Evolutionary conservation across 2,329 filamentous ascomycete species (phyloP).

Genomic region (Aspergillus viridinutans): DNA sequence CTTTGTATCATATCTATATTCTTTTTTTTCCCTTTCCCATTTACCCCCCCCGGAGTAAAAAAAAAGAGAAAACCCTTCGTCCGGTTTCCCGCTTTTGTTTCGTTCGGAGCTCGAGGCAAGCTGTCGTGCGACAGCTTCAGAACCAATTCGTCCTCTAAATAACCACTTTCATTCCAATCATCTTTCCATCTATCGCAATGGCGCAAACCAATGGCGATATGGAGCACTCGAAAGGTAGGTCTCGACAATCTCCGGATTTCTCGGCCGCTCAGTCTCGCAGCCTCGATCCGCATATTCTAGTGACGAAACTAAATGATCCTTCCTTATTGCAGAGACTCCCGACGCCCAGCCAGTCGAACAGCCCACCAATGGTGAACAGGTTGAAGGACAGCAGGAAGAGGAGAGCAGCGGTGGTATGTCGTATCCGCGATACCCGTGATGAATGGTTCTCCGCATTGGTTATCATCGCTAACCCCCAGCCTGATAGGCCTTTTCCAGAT

Average conservation of each 20-base stretch:
- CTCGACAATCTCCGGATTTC: not conserved
- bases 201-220: conserved; percentile 36
- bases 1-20: conserved; percentile 29
- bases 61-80: not conserved
- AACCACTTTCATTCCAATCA: conserved; percentile 15
- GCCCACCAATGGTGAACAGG: conserved; percentile 31
- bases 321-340: conserved; percentile 26
- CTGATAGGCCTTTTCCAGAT: conserved; percentile 59
- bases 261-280: not conserved
- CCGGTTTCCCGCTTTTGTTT: conserved; percentile 6
- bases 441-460: not conserved
- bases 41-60: not conserved
- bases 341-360: conserved; percentile 22
- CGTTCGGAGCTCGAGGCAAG: conserved; percentile 5
- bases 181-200: conserved; percentile 27
- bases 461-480: not conserved
- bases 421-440: not conserved
- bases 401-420: conserved; percentile 35
- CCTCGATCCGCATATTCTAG: conserved; percentile 3
- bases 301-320: conserved; percentile 13
- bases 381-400: conserved; percentile 31
- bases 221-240: conserved; percentile 39
- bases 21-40: conserved; percentile 1
- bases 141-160: conserved; percentile 7
- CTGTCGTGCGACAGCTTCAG: conserved; percentile 19